Evolutionary conservation across 257 asterid species (phyloP).

Genomic region (Galeopsis tetrahit): DNA sequence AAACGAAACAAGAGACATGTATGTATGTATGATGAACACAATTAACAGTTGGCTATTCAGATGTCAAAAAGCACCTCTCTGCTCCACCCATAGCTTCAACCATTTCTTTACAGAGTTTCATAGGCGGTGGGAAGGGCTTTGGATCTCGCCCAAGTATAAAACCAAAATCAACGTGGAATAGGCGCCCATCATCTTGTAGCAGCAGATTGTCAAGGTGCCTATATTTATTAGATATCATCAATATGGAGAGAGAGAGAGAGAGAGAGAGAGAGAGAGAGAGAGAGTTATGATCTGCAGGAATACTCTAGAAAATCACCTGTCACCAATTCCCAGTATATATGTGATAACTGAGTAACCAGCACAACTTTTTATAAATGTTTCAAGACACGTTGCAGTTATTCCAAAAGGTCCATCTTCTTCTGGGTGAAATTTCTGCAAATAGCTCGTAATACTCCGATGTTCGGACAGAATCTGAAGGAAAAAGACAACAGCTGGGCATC

Average conservation of each 20-base stretch:
- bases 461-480: slow-evolving; percentile 89
- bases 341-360: slow-evolving; percentile 99
- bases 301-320: slow-evolving; percentile 59
- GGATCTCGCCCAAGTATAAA: slow-evolving; percentile 96
- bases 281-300: slow-evolving; percentile 15
- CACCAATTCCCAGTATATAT: slow-evolving; percentile 95
- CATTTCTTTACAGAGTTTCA: slow-evolving; percentile 99
- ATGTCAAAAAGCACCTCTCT: slow-evolving; percentile 63
- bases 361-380: slow-evolving; percentile 95
- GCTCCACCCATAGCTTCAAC: slow-evolving; percentile 99
- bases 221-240: slow-evolving; percentile 20
- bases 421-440: slow-evolving; percentile 90
- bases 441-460: slow-evolving; percentile 90
- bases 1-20: not conserved
- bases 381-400: slow-evolving; percentile 89
- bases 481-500: slow-evolving; percentile 24
- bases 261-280: not conserved
- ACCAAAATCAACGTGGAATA: slow-evolving; percentile 96
- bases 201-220: slow-evolving; percentile 97
- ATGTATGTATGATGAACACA: not conserved
- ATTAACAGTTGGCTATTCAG: not conserved
- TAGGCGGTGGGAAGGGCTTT: slow-evolving; percentile 98
- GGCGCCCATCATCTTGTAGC: slow-evolving; percentile 95
- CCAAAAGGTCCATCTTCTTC: slow-evolving; percentile 97
- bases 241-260: not conserved